Base-by-base conservation (phyloP, 345 rosid genomes). In the Eucalyptus shirleyi region DNA sequence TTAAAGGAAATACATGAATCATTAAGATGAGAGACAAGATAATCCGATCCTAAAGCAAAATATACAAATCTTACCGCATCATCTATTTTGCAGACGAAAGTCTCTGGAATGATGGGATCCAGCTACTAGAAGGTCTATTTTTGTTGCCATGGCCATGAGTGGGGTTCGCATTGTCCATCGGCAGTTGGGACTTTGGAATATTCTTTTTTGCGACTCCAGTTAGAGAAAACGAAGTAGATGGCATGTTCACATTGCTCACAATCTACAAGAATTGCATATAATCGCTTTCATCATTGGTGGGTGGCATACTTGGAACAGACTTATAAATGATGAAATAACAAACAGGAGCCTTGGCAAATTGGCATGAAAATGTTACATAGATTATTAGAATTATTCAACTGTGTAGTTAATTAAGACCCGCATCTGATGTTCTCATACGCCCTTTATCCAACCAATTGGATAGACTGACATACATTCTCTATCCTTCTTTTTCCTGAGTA, bases 71-170 rank as follows among this genome's bases (percentile, higher is more conserved):
- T 89, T 93, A 94, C 95, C 94, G 56, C 86, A 86, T 45, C 40
- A 89, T 92, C 95, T 96, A 95, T 89, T 93, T 95, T 32, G 95
- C 93, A 65, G 96, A 95, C 87, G 94, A 95, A 90, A 94, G 87
- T 62, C 95, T 94, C 90, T 93, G 97, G 93, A 95, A 92, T 87
- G 99, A 93, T 44, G 97, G 93, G 89, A 93, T 95, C 97, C 97
- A 95, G 88, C 96, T 94, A 67, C 92, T 90, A 44, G 95, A 93
- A 69, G 95, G 93, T 56, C 95, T 95, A 19, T 93, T 89, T 93
- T 92, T 93, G 60, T 92, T 93, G 87, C 92, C 90, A 88, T 88
- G 91, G 40, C 92, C 98, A 40, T 91, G 95, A 86, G 94, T 93
- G 87, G 93, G 89, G 90, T 93, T 96, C 72, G 95, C 92, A 87